Base-by-base conservation (phyloP, 768 basidiomycete species). In the Amanita rubescens region DNA sequence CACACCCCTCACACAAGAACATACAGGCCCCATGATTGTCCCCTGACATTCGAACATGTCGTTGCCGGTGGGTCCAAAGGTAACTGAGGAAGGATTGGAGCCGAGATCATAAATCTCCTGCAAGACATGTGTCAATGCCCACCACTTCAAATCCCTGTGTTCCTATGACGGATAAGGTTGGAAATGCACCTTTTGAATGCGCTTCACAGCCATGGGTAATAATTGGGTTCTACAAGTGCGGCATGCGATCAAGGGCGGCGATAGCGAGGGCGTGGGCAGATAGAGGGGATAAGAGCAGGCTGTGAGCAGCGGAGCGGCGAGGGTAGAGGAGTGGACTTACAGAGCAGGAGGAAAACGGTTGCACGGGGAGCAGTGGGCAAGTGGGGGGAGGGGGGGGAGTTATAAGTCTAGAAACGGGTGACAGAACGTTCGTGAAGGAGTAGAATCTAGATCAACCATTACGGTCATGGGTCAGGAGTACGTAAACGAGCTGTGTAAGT, bases 41-140 rank as follows among this genome's bases (percentile, higher is more conserved):
- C 95, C 95, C 70, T 97, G 94, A 95, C 94, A 97, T 69, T 93
- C 85, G 79, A 97, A 99, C 85, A 98, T 86, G 74, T 97, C 94
- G 68, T 98, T 94, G 51, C 92, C 92, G 56, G 87, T 93, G 42
- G 96, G 96, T 51, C 96, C 96, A 63, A 95, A 96, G 64, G 91
- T 94, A 85, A 96, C 98, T 54, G 96, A 98, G 51, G 96, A 96
- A 70, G 96, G 96, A 78, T 99, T 96, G 67, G 94, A 94, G 51
- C 94, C 94, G 71, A 99, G 94, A 78, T 98, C 96, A 71, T 90
- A 80, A 80, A 98, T 83, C 85, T 99, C 96, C 96, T 99, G 59
- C 54, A 64, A 61, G 58, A 61, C 59, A 59, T 63, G 53, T 56
- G 53, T 58, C 58, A 48, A 52, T 35, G 33, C 35, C 7, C 19